phyloP scores from a whole-genome alignment of 441 rosid species.

The Aquilaria agallochum region DNA sequence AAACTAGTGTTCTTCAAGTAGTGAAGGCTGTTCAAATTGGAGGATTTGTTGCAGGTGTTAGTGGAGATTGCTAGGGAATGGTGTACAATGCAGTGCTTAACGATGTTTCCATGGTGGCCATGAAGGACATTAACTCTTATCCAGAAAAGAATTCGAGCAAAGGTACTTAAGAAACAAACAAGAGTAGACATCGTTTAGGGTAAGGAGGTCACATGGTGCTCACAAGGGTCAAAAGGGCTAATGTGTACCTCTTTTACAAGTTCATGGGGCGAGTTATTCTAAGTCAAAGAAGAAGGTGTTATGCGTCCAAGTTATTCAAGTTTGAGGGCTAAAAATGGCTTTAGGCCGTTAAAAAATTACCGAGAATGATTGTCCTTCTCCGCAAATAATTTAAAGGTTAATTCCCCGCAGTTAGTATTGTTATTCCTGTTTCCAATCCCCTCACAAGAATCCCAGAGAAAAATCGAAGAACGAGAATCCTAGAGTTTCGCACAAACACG shows the following conservation, averaged over 20 bases:
- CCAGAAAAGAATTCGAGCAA: constrained; percentile 84
- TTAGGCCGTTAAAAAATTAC: not conserved
- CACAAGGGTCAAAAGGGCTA: no score
- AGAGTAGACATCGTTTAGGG: no score
- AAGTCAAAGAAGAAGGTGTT: no score
- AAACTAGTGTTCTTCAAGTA: constrained; percentile 77
- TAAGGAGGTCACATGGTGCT: no score
- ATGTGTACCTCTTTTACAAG: no score
- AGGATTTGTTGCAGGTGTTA: constrained; percentile 80
- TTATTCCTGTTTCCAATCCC: not conserved
- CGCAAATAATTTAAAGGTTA: constrained; percentile 13
- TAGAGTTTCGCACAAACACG: not conserved
- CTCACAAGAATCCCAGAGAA: not conserved
- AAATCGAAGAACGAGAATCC: not conserved
- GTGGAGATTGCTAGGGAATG: constrained; percentile 96
- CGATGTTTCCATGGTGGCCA: constrained; percentile 69
- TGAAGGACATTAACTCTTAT: constrained; percentile 93
- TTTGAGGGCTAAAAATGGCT: not conserved
- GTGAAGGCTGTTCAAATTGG: constrained; percentile 76
- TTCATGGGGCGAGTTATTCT: no score
- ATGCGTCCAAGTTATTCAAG: no score
- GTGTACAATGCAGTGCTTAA: constrained; percentile 91
- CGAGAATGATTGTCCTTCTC: not conserved
- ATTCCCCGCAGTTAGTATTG: not conserved
- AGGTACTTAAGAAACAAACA: no score